Evolutionary conservation across 1,284 basidiomycete species (phyloP), one percentile per base, ranked within the genome.

Genomic region (Vanrija humicola): DNA sequence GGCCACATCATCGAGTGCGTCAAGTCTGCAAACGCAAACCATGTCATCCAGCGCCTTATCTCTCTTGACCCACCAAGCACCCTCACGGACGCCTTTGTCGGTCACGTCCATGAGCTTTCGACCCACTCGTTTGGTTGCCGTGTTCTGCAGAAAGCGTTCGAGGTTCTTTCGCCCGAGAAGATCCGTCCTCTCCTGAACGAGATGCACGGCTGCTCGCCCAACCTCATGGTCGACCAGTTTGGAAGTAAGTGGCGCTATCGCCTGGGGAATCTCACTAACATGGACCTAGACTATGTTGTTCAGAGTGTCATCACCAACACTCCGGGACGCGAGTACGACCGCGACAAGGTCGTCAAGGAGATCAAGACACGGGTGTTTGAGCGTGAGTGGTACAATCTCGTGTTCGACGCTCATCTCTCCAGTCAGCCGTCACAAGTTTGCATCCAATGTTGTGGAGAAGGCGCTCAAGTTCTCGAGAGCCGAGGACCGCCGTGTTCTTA

Each of bases 381-480:
- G 59, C 84, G 72, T 74, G 38, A 64, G 70, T 63, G 16, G 28
- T 38, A 5, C 21, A 15, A 6, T 6, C 15, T 45, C 23, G 0
- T 7, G 5, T 8, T 38, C 28, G 15, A 34, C 19, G 9, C 21
- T 23, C 21, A 23, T 23, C 21, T 15, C 18, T n/a, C 6, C 55
- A 73, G 74, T 93, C 81, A 83, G 89, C 1, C 83, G 86, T 46
- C 94, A 97, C 79, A 98, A 98, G 75, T 98, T 95, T 69, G 93
- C 95, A 1, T 94, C 90, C 6, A 98, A 98, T 68, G 96, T 98
- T 18, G 89, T 91, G 71, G 96, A 98, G 78, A 92, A 93, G 75
- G 91, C 92, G 1, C 81, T 97, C 45, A 74, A 86, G 21, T 85
- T 81, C 21, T 83, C 88, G 0, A 82, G 84, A 53, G 50, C 80